Conservation (phyloP, 225 moss, liverwort and hornwort genomes). For the Sphagnum contortum region DNA sequence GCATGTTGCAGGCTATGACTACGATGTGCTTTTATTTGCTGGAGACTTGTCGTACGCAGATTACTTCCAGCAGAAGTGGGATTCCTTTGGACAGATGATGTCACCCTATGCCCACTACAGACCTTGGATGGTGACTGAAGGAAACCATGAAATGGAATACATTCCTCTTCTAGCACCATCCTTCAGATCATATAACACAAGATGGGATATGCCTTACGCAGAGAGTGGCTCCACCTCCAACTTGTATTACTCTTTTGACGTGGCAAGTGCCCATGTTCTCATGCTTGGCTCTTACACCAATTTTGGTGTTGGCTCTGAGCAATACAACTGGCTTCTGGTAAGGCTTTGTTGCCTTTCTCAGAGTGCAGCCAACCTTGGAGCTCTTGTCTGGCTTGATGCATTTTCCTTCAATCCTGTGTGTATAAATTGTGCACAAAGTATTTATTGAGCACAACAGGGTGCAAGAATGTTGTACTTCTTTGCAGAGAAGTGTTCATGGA, state of each 20-base stretch:
- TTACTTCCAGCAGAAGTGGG: conserved; percentile 87
- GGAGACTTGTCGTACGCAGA: conserved; percentile 89
- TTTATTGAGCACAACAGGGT: too few relatives aligned
- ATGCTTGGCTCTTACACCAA: conserved; percentile 80
- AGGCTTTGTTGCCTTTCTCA: background rate
- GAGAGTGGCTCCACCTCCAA: conserved; percentile 83
- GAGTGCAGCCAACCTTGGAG: too few relatives aligned
- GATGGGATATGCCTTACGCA: conserved; percentile 77
- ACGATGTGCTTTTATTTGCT: conserved; percentile 58
- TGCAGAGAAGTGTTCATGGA: too few relatives aligned
- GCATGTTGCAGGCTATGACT: conserved; percentile 42
- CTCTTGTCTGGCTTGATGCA: too few relatives aligned
- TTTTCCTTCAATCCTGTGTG: too few relatives aligned
- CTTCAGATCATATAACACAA: conserved; percentile 68
- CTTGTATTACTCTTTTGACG: conserved; percentile 83
- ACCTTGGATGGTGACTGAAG: conserved; percentile 90
- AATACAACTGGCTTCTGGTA: conserved; percentile 78
- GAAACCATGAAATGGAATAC: conserved; percentile 73
- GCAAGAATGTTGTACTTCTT: too few relatives aligned
- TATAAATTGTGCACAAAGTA: too few relatives aligned
- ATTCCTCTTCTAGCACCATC: conserved; percentile 56
- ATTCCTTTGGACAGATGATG: conserved; percentile 76
- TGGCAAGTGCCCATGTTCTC: conserved; percentile 77
- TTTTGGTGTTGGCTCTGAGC: conserved; percentile 37
- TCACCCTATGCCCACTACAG: conserved; percentile 61